Conservation (phyloP, 2,329 filamentous ascomycete species). For the Nothophoma quercina region DNA sequence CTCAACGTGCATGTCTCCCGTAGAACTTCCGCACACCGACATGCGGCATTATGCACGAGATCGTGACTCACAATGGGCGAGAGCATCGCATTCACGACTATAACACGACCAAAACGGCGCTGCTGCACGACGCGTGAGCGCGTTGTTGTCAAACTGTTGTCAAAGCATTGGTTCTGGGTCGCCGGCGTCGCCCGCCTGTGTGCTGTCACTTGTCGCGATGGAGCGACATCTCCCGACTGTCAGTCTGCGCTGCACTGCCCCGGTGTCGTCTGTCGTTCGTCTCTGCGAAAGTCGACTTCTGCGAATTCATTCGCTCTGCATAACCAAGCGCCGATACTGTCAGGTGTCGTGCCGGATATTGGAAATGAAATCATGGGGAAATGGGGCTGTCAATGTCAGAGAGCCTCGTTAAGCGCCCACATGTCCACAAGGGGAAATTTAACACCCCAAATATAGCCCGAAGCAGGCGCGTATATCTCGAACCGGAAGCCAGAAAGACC, state of each 20-base stretch:
- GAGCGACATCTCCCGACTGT: conserved; percentile 31
- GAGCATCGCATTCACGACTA: conserved; percentile 43
- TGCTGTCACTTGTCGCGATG: conserved; percentile 20
- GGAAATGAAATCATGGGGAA: conserved; percentile 36
- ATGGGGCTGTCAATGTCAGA: conserved; percentile 29
- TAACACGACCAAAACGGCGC: conserved; percentile 45
- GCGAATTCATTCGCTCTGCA: conserved; percentile 35
- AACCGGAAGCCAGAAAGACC: conserved; percentile 33
- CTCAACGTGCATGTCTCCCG: conserved; percentile 28
- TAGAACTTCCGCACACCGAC: conserved; percentile 20
- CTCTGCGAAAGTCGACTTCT: conserved; percentile 5
- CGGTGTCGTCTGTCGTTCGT: conserved; percentile 13
- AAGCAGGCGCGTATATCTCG: conserved; percentile 25
- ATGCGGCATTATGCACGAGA: conserved; percentile 31
- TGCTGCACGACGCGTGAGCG: conserved; percentile 41
- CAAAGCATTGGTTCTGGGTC: conserved; percentile 37
- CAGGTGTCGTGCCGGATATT: conserved; percentile 37
- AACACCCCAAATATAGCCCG: conserved; percentile 44
- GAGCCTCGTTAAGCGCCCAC: conserved; percentile 49
- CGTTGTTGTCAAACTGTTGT: conserved; percentile 30
- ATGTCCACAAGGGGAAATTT: conserved; percentile 32
- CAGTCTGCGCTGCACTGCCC: conserved; percentile 28
- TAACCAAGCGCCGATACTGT: conserved; percentile 42
- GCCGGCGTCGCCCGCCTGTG: conserved; percentile 38
- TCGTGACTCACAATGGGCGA: conserved; percentile 48